These are phyloP conservation scores for Plasmopara viticola DNA, from an alignment of 352 stramenopile species.

Conservation along the genomic window DNA sequence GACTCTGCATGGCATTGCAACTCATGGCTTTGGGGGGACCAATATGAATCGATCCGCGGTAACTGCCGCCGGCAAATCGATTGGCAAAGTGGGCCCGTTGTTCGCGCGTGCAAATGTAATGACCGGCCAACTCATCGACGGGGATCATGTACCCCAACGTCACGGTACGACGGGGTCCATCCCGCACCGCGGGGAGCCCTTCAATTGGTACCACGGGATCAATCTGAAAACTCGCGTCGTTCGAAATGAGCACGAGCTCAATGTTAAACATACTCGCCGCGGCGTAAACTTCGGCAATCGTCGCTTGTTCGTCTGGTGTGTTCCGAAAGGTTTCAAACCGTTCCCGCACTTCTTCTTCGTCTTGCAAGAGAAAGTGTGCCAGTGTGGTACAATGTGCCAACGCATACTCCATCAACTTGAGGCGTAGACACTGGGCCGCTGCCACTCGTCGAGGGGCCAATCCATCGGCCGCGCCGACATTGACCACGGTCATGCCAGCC, in stretches of 20 bases:
- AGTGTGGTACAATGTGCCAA: constrained; percentile 55
- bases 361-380: constrained; percentile 62
- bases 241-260: constrained; percentile 72
- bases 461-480: constrained; percentile 71
- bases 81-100: constrained; percentile 41
- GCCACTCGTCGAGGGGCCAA: constrained; percentile 65
- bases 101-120: constrained; percentile 79
- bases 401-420: constrained; percentile 71
- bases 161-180: constrained; percentile 44
- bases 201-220: constrained; percentile 64
- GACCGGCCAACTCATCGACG: constrained; percentile 51
- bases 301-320: constrained; percentile 68
- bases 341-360: constrained; percentile 57
- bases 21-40: constrained; percentile 50
- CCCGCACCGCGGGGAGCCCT: constrained; percentile 50
- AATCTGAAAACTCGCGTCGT: constrained; percentile 78
- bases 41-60: constrained; percentile 68
- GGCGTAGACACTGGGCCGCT: constrained; percentile 52
- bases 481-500: constrained; percentile 67
- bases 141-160: constrained; percentile 75
- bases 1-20: constrained; percentile 31
- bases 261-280: constrained; percentile 80
- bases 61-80: constrained; percentile 66
- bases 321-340: constrained; percentile 72
- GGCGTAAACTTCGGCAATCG: constrained; percentile 70